These are phyloP conservation scores for Leccinum barrowsii DNA, from an alignment of 768 basidiomycete species.

Conservation along the genomic window DNA sequence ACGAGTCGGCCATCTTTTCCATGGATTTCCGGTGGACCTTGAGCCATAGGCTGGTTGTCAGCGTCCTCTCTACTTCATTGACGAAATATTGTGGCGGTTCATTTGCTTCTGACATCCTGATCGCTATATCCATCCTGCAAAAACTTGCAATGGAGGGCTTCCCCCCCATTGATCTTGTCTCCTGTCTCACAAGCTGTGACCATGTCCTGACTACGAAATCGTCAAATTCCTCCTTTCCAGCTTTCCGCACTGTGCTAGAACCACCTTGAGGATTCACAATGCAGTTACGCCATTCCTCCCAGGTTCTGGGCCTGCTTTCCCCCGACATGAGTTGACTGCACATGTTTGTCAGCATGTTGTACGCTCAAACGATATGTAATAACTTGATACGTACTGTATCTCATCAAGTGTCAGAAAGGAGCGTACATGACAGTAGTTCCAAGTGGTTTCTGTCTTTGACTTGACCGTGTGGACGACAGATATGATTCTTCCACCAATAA, in stretches of 20 bases:
- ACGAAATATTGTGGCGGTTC: no score
- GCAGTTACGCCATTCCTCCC: background rate
- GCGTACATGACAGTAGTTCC: background rate
- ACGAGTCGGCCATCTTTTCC: no score
- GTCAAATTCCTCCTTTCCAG: background rate
- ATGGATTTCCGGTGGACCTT: no score
- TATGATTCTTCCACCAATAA: background rate
- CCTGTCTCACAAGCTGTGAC: background rate
- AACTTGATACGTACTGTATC: background rate
- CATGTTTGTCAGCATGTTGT: background rate
- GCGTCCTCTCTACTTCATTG: no score
- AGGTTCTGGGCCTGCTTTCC: background rate
- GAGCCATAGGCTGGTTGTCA: no score
- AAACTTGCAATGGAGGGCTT: background rate
- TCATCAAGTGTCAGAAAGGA: background rate
- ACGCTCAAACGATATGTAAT: background rate
- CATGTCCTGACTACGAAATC: background rate
- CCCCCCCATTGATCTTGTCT: background rate
- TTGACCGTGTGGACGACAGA: background rate
- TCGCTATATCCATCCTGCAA: background rate
- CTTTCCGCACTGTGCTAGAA: background rate
- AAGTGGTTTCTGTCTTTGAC: background rate
- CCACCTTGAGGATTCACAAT: background rate
- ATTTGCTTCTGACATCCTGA: no score
- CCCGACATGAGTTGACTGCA: background rate